These are phyloP conservation scores for Telopea speciosissima DNA, from an alignment of 177 flowering plant species.

Conservation along the genomic window DNA sequence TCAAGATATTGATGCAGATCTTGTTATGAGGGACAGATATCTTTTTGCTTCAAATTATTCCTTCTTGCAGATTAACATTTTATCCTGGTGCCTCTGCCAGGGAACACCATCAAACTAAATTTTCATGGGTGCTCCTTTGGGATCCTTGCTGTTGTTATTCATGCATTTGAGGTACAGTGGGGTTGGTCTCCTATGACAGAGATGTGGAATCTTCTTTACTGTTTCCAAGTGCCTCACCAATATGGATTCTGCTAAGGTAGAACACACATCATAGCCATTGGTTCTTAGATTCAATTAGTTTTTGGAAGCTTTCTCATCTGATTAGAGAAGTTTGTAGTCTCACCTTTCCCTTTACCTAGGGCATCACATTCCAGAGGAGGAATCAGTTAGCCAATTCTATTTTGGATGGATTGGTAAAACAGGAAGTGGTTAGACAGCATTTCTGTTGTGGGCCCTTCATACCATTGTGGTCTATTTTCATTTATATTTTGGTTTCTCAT, in stretches of 20 bases:
- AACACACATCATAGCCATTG: background rate
- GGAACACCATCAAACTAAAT: background rate
- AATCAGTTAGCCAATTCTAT: background rate
- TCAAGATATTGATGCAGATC: too few species aligned
- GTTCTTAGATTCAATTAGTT: background rate
- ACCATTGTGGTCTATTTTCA: background rate
- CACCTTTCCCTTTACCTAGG: background rate
- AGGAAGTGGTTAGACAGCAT: background rate
- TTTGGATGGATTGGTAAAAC: background rate
- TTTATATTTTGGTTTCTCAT: background rate
- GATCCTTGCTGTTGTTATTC: background rate
- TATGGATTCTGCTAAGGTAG: background rate
- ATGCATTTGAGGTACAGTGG: background rate
- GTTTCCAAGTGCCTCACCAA: background rate
- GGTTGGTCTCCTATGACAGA: background rate
- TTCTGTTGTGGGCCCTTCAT: background rate
- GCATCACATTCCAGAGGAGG: background rate
- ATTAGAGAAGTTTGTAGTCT: background rate
- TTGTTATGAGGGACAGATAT: too few species aligned
- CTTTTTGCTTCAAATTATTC: background rate
- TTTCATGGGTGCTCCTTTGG: background rate
- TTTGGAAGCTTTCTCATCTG: background rate
- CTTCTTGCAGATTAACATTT: background rate
- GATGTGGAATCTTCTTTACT: background rate
- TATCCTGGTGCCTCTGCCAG: too few species aligned